Evolutionary conservation across 2,329 filamentous ascomycete genomes (phyloP).

Genomic region (Beauveria scarabaeidicola): DNA sequence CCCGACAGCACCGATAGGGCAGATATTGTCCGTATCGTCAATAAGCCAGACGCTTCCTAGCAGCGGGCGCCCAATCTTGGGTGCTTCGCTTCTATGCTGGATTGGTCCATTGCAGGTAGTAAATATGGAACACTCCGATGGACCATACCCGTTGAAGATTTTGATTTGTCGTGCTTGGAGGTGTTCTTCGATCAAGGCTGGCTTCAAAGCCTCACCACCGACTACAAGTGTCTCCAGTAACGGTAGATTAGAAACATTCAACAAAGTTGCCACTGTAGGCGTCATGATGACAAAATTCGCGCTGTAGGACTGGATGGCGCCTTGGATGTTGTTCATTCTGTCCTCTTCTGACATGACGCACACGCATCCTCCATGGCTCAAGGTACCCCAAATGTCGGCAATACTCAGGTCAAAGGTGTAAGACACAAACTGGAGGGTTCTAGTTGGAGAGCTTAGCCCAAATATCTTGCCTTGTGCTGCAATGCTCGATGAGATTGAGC

Average conservation of each 20-base stretch:
- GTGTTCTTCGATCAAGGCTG: constrained; percentile 16
- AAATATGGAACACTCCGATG: constrained; percentile 29
- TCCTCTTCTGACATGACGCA: constrained; percentile 15
- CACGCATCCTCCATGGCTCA: constrained; percentile 12
- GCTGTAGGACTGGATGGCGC: neutral
- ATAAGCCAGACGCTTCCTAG: constrained; percentile 15
- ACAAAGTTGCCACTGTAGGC: neutral
- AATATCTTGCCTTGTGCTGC: neutral
- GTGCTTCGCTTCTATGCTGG: neutral
- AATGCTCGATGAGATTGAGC: neutral
- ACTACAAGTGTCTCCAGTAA: neutral
- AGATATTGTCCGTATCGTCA: constrained; percentile 14
- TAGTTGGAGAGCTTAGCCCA: constrained; percentile 19
- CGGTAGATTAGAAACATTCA: constrained; percentile 5
- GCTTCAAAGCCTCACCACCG: neutral
- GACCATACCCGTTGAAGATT: constrained; percentile 32
- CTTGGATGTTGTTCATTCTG: constrained; percentile 13
- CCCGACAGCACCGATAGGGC: constrained; percentile 19
- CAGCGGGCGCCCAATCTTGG: constrained; percentile 5
- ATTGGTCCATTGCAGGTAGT: neutral
- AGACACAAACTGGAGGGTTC: constrained; percentile 15
- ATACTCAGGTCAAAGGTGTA: constrained; percentile 15
- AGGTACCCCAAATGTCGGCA: constrained; percentile 12
- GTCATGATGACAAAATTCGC: constrained; percentile 10
- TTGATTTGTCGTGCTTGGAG: constrained; percentile 26